These are phyloP conservation scores for Boletus bicolor DNA, from an alignment of 768 basidiomycete species.

Conservation along the genomic window DNA sequence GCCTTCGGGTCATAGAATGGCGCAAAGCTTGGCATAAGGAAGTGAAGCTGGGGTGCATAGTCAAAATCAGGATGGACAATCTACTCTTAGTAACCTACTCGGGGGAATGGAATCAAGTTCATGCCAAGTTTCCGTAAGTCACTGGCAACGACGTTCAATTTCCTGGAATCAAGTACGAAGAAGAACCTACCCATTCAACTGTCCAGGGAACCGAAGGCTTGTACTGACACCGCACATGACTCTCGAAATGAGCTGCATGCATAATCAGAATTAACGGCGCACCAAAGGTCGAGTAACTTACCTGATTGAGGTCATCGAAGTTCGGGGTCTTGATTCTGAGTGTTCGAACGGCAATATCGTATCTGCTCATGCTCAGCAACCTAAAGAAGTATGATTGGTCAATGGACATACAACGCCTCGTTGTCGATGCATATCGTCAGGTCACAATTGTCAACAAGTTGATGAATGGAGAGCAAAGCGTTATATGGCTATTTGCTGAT, in stretches of 20 bases:
- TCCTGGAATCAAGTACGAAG: background rate
- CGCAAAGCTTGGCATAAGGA: constrained; percentile 93
- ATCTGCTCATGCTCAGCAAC: constrained; percentile 40
- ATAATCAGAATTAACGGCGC: background rate
- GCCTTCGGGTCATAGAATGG: constrained; percentile 76
- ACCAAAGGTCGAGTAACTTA: constrained; percentile 29
- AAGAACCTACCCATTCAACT: constrained; percentile 72
- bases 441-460: constrained; percentile 87
- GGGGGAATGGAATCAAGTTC: constrained; percentile 96
- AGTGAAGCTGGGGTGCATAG: constrained; percentile 67
- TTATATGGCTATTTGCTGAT: constrained; percentile 66
- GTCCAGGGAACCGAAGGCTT: constrained; percentile 89
- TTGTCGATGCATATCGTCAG: constrained; percentile 84
- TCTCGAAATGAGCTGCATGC: constrained; percentile 63
- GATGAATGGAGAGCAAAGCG: constrained; percentile 78
- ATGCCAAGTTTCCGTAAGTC: constrained; percentile 88
- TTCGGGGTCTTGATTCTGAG: constrained; percentile 61
- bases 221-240: constrained; percentile 97
- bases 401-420: constrained; percentile 64
- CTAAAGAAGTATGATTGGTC: background rate
- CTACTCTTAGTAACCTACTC: constrained; percentile 45
- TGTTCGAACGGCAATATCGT: constrained; percentile 65
- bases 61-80: background rate
- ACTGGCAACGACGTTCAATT: constrained; percentile 34
- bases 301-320: constrained; percentile 69